These are phyloP conservation scores for Coemansia sp. DNA, from an alignment of 192 early-diverging fungal genomes.

Conservation along the genomic window DNA sequence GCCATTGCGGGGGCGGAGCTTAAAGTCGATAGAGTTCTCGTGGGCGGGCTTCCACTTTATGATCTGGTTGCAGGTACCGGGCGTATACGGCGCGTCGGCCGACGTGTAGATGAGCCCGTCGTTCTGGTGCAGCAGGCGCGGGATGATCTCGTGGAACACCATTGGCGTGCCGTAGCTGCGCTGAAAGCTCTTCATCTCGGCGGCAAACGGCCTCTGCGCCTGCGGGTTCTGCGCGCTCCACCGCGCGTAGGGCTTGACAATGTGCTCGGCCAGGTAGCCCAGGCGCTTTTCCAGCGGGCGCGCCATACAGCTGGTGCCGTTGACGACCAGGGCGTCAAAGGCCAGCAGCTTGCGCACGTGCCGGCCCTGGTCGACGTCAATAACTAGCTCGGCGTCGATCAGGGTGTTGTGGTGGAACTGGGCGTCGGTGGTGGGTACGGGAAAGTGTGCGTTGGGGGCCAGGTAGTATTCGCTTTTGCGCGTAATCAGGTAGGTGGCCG, in stretches of 20 bases:
- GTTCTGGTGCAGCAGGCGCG: slow-evolving; percentile 57
- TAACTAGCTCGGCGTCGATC: slow-evolving; percentile 88
- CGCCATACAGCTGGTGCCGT: slow-evolving; percentile 52
- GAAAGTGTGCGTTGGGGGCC: slow-evolving; percentile 57
- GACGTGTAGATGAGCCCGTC: slow-evolving; percentile 78
- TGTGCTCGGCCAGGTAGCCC: slow-evolving; percentile 57
- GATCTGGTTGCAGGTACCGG: slow-evolving; percentile 61
- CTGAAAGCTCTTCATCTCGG: slow-evolving; percentile 63
- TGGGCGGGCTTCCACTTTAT: slow-evolving; percentile 82
- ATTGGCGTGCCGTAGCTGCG: slow-evolving; percentile 57
- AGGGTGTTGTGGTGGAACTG: slow-evolving; percentile 65
- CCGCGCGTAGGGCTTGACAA: slow-evolving; percentile 54
- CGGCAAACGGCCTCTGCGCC: slow-evolving; percentile 6
- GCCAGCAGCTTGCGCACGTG: slow-evolving; percentile 47
- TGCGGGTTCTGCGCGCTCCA: slow-evolving; percentile 1
- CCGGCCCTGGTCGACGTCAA: slow-evolving; percentile 63
- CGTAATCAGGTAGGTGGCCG: slow-evolving; percentile 17
- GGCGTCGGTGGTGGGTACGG: slow-evolving; percentile 37
- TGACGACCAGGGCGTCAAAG: slow-evolving; percentile 70
- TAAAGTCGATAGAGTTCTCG: slow-evolving; percentile 78
- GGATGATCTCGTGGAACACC: slow-evolving; percentile 55
- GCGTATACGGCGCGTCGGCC: slow-evolving; percentile 52
- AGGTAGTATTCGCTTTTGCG: slow-evolving; percentile 81
- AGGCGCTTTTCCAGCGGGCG: slow-evolving; percentile 61
- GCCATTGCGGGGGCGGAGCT: slow-evolving; percentile 34